phyloP scores from a whole-genome alignment of 345 rosid species.

The Bruguiera parviflora region DNA sequence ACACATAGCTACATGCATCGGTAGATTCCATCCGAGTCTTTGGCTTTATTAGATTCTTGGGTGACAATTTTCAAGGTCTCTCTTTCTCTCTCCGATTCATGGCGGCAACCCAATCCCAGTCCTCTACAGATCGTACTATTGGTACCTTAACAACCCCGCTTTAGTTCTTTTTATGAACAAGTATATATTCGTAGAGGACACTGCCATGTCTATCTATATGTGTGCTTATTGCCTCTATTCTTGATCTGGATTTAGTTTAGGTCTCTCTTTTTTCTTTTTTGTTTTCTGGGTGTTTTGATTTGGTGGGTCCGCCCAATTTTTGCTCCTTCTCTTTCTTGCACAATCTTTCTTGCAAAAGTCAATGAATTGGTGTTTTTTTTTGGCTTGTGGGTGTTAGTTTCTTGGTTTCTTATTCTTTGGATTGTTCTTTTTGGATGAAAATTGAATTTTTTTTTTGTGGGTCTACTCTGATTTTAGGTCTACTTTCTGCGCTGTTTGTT shows the following conservation, averaged over 20 bases:
- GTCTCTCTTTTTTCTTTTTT: too few species aligned
- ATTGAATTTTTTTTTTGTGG: not conserved
- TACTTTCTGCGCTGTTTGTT: constrained; percentile 5
- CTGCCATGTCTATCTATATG: not conserved
- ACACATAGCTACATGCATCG: not conserved
- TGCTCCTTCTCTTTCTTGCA: too few species aligned
- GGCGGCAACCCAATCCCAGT: constrained; percentile 67
- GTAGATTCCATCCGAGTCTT: constrained; percentile 19
- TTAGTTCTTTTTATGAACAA: constrained; percentile 1
- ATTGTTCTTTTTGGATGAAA: not conserved
- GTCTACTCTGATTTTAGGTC: not conserved
- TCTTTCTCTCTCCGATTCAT: constrained; percentile 30
- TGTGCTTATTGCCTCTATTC: not conserved
- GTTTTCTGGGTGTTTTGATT: not conserved
- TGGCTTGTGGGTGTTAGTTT: not conserved
- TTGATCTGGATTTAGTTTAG: constrained; percentile 7
- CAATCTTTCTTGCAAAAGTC: not conserved
- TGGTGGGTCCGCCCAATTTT: not conserved
- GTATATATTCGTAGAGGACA: not conserved
- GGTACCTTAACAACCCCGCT: constrained; percentile 43
- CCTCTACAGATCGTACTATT: constrained; percentile 52
- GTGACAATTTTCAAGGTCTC: not conserved
- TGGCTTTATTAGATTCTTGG: not conserved
- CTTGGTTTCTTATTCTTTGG: constrained; percentile 12
- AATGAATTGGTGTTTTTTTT: not conserved